phyloP scores from a whole-genome alignment of 345 rosid species.

The Dovyalis caffra region DNA sequence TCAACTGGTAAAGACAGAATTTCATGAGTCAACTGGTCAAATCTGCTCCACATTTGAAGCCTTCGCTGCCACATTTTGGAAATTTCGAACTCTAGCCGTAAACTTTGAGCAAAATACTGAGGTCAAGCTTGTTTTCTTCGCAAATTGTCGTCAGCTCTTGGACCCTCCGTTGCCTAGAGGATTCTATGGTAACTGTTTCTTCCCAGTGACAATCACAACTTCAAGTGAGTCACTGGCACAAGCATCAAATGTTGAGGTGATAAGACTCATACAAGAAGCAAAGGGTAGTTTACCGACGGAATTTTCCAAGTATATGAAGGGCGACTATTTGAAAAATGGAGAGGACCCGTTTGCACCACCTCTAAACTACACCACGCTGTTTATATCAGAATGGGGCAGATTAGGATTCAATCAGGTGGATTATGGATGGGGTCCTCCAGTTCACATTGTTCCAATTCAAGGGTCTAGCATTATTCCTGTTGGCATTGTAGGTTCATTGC shows the following conservation, averaged over 20 bases:
- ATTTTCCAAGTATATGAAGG: conserved; percentile 38
- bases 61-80: conserved; percentile 55
- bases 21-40: conserved; percentile 30
- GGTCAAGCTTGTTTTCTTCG: conserved; percentile 60
- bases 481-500: conserved; percentile 56
- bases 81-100: conserved; percentile 36
- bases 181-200: conserved; percentile 75
- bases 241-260: conserved; percentile 36
- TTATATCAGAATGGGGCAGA: conserved; percentile 61
- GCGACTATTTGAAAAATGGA: conserved; percentile 24
- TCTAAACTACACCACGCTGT: conserved; percentile 46
- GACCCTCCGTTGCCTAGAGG: conserved; percentile 59
- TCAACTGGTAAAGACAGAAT: conserved; percentile 36
- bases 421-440: conserved; percentile 58
- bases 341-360: conserved; percentile 62
- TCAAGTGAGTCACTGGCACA: conserved; percentile 28
- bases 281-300: conserved; percentile 43
- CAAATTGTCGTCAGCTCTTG: conserved; percentile 48
- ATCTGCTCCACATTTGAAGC: conserved; percentile 59
- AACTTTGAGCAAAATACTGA: conserved; percentile 23
- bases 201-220: conserved; percentile 50
- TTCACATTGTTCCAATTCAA: conserved; percentile 53
- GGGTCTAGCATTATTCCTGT: conserved; percentile 55
- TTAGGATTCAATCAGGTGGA: conserved; percentile 64
- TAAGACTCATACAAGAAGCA: conserved; percentile 47